Base-by-base conservation (phyloP, 2,329 filamentous ascomycete genomes). In the Byssothecium circinans region DNA sequence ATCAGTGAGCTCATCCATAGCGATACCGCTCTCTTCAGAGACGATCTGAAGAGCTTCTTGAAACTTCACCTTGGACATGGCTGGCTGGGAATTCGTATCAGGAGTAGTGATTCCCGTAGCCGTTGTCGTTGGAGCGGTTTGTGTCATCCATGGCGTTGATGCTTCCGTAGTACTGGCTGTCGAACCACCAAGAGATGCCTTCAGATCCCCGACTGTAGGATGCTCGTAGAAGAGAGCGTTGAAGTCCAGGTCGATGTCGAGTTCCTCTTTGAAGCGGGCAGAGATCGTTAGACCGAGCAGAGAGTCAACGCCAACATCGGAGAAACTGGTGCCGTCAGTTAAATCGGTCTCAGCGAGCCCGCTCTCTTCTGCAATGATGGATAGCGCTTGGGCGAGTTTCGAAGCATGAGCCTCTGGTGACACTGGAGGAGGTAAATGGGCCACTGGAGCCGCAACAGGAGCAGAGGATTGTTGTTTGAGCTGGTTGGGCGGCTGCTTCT, bases 151-250 rank as follows among this genome's bases (percentile, higher is more conserved):
- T 60, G 42, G 49, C 38, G 33, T 46, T 12, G 19, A 18, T 4
- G 14, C 36, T 36, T n/a, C 43, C 27, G 15, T 58, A 3, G 27
- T 34, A 15, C 22, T 43, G 15, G 14, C 37, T 30, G 19, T 23
- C 56, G 10, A 58, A 57, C 5, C 68, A 64, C 27, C 23, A 27
- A 65, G 72, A 70, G 52, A 70, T 66, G 36, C 57, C 60, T 43
- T 73, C 70, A 82, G 76, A 44, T 78, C 77, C 19, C 77, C 78
- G 42, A 82, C 76, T 3, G 78, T 81, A 2, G 78, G 75, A 43
- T 78, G 75, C 45, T 82, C 79, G 11, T 77, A 77, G 67, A 82
- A 82, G n/a, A 82, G 18, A 5, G 44, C 20, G 29, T 47, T 42
- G 20, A 41, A 37, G 8, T 53, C 47, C 7, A 57, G 23, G 15